phyloP scores from a whole-genome alignment of 1,284 basidiomycete genomes.

The Violaceomyces palustris region DNA sequence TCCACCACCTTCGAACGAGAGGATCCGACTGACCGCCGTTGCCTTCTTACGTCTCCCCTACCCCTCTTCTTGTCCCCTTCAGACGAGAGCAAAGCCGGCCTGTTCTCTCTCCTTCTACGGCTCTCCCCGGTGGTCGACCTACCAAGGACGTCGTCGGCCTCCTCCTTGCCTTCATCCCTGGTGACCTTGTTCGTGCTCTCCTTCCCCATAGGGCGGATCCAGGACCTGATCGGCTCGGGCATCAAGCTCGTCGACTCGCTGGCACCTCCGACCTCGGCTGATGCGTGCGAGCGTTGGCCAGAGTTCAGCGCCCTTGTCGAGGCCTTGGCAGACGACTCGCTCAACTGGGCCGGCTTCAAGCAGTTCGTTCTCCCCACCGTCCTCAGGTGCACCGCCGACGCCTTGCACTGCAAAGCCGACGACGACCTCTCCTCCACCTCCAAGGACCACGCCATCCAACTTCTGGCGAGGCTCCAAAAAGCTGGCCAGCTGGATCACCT shows the following conservation, averaged over 20 bases:
- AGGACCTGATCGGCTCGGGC: conserved; percentile 43
- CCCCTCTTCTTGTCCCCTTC: neutral
- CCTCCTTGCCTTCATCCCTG: conserved; percentile 10
- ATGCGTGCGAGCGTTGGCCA: conserved; percentile 14
- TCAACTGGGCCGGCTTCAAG: conserved; percentile 42
- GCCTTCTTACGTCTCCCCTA: too few relatives aligned
- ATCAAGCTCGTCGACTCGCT: conserved; percentile 39
- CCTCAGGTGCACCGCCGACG: conserved; percentile 32
- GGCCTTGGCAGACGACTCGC: conserved; percentile 27
- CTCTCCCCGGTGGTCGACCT: conserved; percentile 15
- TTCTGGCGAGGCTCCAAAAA: conserved; percentile 37
- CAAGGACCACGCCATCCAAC: conserved; percentile 25
- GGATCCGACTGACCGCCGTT: too few relatives aligned
- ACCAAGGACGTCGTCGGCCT: neutral
- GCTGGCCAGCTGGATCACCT: conserved; percentile 22
- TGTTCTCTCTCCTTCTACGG: conserved; percentile 30
- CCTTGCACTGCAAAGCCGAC: too few relatives aligned
- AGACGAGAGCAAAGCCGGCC: conserved; percentile 23
- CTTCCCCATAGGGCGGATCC: conserved; percentile 43
- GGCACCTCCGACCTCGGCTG: conserved; percentile 5
- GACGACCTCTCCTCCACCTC: conserved; percentile 6
- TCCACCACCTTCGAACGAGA: too few relatives aligned
- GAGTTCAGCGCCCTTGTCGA: conserved; percentile 37
- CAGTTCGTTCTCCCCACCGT: conserved; percentile 44
- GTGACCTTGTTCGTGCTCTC: conserved; percentile 30